phyloP scores from a whole-genome alignment of 441 rosid genomes.

The Jatropha podagrica region DNA sequence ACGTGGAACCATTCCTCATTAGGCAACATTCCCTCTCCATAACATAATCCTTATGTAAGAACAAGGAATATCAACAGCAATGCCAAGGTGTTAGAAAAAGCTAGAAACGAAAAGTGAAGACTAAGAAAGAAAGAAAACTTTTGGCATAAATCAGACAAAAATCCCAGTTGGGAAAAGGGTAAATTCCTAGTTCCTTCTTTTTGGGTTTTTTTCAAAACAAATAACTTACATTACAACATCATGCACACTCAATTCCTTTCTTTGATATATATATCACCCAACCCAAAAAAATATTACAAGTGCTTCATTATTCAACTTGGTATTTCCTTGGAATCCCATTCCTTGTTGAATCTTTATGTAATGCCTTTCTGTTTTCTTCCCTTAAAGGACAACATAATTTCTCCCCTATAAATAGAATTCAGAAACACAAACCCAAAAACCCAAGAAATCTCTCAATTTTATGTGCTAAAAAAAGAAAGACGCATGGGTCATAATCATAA shows the following conservation, averaged over 20 bases:
- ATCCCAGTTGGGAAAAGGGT: not conserved
- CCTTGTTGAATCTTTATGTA: constrained; percentile 32
- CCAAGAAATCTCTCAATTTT: not conserved
- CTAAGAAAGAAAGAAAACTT: constrained; percentile 15
- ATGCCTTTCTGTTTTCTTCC: constrained; percentile 45
- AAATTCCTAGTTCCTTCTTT: constrained; percentile 15
- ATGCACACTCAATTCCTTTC: constrained; percentile 45
- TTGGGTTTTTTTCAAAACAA: constrained; percentile 3
- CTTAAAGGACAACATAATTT: constrained; percentile 32
- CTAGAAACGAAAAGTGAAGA: not conserved
- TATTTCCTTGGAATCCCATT: constrained; percentile 46
- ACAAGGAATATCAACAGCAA: not conserved
- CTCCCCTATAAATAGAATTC: constrained; percentile 12
- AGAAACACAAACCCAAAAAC: not conserved
- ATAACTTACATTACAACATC: not conserved
- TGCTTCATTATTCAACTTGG: constrained; percentile 17
- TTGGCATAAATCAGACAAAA: not conserved
- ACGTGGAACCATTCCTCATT: not conserved
- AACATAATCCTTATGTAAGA: not conserved
- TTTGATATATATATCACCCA: constrained; percentile 18
- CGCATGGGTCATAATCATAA: constrained; percentile 26
- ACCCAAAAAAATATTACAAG: too few relatives aligned
- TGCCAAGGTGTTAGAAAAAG: not conserved
- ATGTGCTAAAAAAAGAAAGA: constrained; percentile 1
- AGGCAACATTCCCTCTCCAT: not conserved